These are phyloP conservation scores for Colletotrichum sidae DNA, from an alignment of 2,329 filamentous ascomycete genomes.

Conservation along the genomic window DNA sequence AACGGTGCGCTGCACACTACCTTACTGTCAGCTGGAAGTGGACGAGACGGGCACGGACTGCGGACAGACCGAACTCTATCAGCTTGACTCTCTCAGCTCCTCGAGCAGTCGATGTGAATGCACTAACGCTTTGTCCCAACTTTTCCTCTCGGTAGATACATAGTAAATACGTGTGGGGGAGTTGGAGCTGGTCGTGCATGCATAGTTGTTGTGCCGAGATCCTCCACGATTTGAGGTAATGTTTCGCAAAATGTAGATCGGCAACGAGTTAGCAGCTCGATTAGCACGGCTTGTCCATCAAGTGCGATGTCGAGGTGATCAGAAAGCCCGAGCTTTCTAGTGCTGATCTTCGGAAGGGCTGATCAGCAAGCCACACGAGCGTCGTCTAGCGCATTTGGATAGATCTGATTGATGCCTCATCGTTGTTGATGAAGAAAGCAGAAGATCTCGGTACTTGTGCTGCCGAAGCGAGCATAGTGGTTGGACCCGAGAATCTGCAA, in stretches of 20 bases:
- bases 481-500: constrained; percentile 5
- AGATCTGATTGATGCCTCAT: constrained; percentile 4
- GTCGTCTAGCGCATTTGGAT: constrained; percentile 6
- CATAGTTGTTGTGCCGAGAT: constrained; percentile 27
- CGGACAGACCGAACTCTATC: constrained; percentile 33
- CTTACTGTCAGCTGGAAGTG: constrained; percentile 15
- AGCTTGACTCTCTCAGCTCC: constrained; percentile 17
- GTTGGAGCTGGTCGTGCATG: constrained; percentile 14
- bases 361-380: background rate
- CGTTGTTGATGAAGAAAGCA: background rate
- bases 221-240: constrained; percentile 18
- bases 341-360: constrained; percentile 11
- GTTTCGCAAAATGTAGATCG: constrained; percentile 35
- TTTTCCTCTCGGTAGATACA: constrained; percentile 15
- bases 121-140: background rate
- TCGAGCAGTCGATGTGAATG: background rate
- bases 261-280: constrained; percentile 20
- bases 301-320: too few relatives aligned
- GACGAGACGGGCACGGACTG: constrained; percentile 35
- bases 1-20: too few relatives aligned
- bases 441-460: constrained; percentile 1
- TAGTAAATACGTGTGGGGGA: constrained; percentile 18
- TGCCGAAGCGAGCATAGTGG: constrained; percentile 2
- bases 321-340: background rate
- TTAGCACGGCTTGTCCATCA: background rate